Evolutionary conservation across 352 stramenopile genomes (phyloP), one percentile per base, ranked within the genome.

Genomic region (Globisporangium carolinianum): DNA sequence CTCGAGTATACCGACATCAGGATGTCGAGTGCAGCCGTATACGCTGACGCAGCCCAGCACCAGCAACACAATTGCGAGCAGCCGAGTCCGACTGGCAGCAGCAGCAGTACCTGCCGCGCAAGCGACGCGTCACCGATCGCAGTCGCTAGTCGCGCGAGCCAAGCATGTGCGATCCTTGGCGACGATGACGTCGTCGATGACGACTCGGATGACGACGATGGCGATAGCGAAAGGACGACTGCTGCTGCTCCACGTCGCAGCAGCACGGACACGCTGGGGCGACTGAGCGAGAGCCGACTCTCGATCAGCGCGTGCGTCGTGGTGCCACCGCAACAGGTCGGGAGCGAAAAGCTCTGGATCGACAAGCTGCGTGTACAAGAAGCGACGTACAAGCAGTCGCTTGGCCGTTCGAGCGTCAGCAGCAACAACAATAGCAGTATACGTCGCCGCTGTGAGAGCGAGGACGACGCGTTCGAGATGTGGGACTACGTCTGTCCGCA

Each of bases 401-500:
- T 51, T 37, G 35, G 50, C n/a, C 50, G 43, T 51, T 63, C 58
- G 14, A 48, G 47, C 47, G 24, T 45, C 17, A 55, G 58, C 24
- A 18, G 17, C 37, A 51, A 14, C 14, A 39, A 37, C 51, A 42
- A 2, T 17, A 24, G 11, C 11, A 41, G 15, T 15, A 24, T 35
- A 11, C 51, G 58, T 3, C 46, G 58, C 2, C 58, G 58, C 37
- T 63, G 58, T n/a, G 58, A 63, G 35, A 63, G 45, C 60, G 54
- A 53, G 9, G 60, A 65, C 47, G 60, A 65, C 15, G 32, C 65
- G n/a, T 84, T 84, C 57, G 74, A 81, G 36, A 73, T 84, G 65
- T 84, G 74, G 74, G 74, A 84, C 53, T 84, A 81, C 50, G 68
- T 84, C 39, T 80, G 71, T 58, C 72, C 72, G 3, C 70, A 78